Evolutionary conservation across 2,329 filamentous ascomycete genomes (phyloP), one percentile per base, ranked within the genome.

Genomic region (Aspergillus aculeatus): DNA sequence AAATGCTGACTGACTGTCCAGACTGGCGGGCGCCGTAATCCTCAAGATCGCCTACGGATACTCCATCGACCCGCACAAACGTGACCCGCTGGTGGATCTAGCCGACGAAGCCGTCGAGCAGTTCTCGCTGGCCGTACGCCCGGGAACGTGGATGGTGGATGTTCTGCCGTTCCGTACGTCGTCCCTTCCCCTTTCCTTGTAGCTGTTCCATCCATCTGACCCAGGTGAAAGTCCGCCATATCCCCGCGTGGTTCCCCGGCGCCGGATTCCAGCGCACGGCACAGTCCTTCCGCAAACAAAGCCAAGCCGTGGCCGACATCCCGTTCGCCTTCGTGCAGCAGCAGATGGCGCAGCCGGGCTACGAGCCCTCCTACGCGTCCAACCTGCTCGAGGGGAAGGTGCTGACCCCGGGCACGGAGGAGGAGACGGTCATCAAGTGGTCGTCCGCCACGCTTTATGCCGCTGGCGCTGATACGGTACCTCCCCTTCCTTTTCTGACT

Each of bases 71-170:
- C 66, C 68, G 0, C 64, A 65, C 47, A 54, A 48, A 1, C 49
- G 21, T 2, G 71, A 72, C 21, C 65, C 69, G 11, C 70, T 83
- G 0, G 73, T 83, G 1, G 72, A 77, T n/a, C 56, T 81, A 14
- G 76, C 76, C 1, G 72, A 76, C 6, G 62, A 71, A 35, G 72
- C 75, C 2, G 72, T 82, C 65, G 66, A 66, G 1, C 63, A 78
- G 3, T 81, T 83, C 56, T 69, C 75, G 0, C 64, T 72, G 16
- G 75, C 78, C 1, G 70, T 67, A 1, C 69, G 76, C 0, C 78
- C 80, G 1, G 78, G 79, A 4, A 72, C 66, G 9, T 83, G 75
- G 75, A 59, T 75, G 2, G 80, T 83, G 2, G 80, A 83, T 57
- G 68, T 77, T 0, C 56, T 83, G 1, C 81, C 81, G 0, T 32